Conservation (phyloP, 1,284 basidiomycete genomes). For the Kalmanozyma brasiliensis region DNA sequence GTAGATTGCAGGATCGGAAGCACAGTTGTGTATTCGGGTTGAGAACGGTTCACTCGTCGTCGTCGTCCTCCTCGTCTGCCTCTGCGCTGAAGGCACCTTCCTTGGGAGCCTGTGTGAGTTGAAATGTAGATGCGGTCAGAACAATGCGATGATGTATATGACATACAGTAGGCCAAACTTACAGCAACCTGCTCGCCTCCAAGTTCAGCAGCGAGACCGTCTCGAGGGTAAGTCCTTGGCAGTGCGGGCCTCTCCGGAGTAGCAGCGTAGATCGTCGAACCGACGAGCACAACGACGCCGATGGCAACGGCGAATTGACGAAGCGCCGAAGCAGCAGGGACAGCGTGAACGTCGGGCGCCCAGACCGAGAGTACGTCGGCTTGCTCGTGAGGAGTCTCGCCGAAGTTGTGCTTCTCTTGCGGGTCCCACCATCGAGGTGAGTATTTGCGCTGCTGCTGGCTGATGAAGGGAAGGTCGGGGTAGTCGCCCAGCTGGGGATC, state of each 20-base stretch:
- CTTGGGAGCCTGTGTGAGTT: conserved; percentile 34
- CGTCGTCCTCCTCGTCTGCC: conserved; percentile 43
- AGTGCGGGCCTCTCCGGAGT: conserved; percentile 56
- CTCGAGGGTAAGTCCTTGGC: conserved; percentile 65
- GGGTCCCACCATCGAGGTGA: conserved; percentile 65
- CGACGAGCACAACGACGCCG: conserved; percentile 46
- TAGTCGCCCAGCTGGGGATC: conserved; percentile 67
- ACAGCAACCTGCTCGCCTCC: conserved; percentile 51
- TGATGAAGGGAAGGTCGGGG: conserved; percentile 58
- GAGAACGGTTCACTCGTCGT: conserved; percentile 33
- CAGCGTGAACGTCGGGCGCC: conserved; percentile 65
- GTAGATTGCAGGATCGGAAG: conserved; percentile 15
- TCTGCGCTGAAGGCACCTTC: conserved; percentile 52
- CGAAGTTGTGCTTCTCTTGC: conserved; percentile 67
- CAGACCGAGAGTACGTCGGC: conserved; percentile 66
- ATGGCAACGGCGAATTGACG: conserved; percentile 59
- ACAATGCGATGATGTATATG: background rate
- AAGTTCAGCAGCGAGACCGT: conserved; percentile 63
- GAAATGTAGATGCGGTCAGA: background rate
- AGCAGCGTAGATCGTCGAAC: conserved; percentile 53
- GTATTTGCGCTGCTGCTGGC: conserved; percentile 59
- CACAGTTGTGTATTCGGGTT: background rate
- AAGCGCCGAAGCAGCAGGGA: conserved; percentile 55
- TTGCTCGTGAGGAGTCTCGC: conserved; percentile 65
- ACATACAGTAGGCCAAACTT: conserved; percentile 20